Evolutionary conservation across 2,329 filamentous ascomycete genomes (phyloP), one percentile per base, ranked within the genome.

Genomic region (Drechslerella dactyloides): DNA sequence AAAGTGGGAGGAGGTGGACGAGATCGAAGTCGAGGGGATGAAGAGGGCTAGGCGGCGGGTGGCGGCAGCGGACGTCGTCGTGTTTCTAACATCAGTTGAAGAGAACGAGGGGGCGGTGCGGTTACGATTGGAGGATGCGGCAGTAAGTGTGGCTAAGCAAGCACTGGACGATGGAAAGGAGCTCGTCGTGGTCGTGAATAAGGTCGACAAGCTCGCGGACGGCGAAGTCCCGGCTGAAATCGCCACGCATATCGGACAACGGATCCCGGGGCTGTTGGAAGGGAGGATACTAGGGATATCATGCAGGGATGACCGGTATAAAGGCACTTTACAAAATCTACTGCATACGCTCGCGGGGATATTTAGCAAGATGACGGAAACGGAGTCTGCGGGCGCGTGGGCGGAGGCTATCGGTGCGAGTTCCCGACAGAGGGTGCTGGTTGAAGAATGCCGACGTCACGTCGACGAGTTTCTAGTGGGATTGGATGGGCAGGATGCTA

Each of bases 391-490:
- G 4, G 77, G 79, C 93, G 77, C 85, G 87, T 87, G 90, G 82
- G 86, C 92, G 80, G 90, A 96, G 77, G 89, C 94, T 2, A 85
- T 97, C 2, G 93, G 93, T 63, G 93, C 96, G 40, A 96, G 91
- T 17, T 91, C 93, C 80, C 88, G 94, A 68, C 94, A 99, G 82
- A 86, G 90, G 57, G 85, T 91, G 78, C 87, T 97, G 58, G 84
- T 99, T 52, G 84, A 86, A 55, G 84, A 87, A 77, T 96, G 93
- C 78, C 83, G 89, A 11, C 78, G 79, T 37, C 86, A 92, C 78
- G 84, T 99, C 0, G 84, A 89, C 54, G 84, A 86, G 21, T 99
- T 96, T 78, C 81, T 93, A 73, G 8, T 86, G 88, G 76, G 85
- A 87, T 13, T 77, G 78, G 52, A 75, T 76, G 6, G 74, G 74